Percentiles rank a stretch among this genome's conserved stretches.
Evolutionary conservation across 331 rosid species (phyloP).

Genomic region (Rhamnella rubrinervis): DNA sequence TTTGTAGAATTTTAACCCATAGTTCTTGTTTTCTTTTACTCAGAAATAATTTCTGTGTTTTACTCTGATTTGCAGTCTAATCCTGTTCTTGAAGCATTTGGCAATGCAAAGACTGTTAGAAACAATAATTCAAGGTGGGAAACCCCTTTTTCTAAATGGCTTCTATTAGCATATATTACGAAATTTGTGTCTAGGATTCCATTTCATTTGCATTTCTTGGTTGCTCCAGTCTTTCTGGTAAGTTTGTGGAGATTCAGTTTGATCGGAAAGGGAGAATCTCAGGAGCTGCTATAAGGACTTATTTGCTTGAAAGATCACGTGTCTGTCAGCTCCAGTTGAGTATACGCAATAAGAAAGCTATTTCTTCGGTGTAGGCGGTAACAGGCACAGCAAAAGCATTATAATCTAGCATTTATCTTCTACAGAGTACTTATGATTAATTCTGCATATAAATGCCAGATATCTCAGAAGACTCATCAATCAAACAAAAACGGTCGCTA

Average conservation of each 20-base stretch:
- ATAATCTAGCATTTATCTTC: no score
- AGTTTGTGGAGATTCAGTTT: constrained; percentile 98
- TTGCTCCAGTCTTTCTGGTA: constrained; percentile 90
- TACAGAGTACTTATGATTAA: no score
- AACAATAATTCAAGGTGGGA: constrained; percentile 97
- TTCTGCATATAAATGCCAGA: no score
- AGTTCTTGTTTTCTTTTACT: background rate
- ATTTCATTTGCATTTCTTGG: constrained; percentile 16
- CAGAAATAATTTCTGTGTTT: background rate
- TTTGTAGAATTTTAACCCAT: background rate
- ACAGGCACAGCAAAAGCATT: no score
- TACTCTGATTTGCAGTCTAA: constrained; percentile 69
- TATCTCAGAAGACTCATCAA: no score
- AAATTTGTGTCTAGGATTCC: constrained; percentile 11
- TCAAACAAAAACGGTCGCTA: no score
- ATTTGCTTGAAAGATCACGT: constrained; percentile 97
- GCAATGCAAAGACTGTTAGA: constrained; percentile 97
- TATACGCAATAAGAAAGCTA: no score
- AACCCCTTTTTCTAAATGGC: constrained; percentile 6
- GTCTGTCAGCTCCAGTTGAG: constrained; percentile 98
- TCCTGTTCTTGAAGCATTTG: constrained; percentile 99
- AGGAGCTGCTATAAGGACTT: constrained; percentile 98
- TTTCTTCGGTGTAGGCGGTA: no score
- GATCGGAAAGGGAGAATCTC: constrained; percentile 90
- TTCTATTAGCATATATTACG: constrained; percentile 15